These are phyloP conservation scores for Fallopia convolvulus DNA, from an alignment of 148 eudicot species.

Conservation along the genomic window DNA sequence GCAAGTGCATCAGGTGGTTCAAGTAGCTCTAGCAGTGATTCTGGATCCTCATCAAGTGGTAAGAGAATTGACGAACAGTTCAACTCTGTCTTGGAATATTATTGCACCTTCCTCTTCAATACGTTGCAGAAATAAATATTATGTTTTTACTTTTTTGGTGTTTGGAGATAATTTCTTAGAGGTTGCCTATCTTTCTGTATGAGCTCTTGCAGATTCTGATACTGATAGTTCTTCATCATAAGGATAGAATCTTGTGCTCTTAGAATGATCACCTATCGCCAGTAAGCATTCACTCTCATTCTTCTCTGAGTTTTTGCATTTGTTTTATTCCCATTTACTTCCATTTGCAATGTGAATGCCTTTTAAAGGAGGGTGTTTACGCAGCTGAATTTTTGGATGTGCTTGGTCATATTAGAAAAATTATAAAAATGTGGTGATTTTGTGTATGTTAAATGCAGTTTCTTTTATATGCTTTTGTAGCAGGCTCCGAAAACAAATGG, in stretches of 20 bases:
- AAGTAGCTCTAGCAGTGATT: slow-evolving; percentile 13
- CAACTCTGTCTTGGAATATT: neutral
- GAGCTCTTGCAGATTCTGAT: slow-evolving; percentile 9
- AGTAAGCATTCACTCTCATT: neutral
- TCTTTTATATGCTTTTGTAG: neutral
- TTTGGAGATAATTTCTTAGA: neutral
- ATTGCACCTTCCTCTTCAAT: neutral
- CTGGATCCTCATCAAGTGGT: slow-evolving; percentile 11
- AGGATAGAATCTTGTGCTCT: neutral
- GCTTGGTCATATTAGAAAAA: neutral
- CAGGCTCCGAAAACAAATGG: neutral
- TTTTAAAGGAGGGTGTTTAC: neutral
- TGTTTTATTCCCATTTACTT: neutral
- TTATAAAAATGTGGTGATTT: neutral
- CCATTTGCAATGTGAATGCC: neutral
- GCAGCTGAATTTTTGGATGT: neutral
- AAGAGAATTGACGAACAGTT: neutral
- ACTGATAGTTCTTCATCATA: slow-evolving; percentile 4
- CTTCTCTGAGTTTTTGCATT: neutral
- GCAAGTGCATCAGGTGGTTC: neutral
- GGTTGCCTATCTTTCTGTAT: neutral
- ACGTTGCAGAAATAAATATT: neutral
- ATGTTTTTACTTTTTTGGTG: neutral
- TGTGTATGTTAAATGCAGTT: neutral
- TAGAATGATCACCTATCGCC: neutral